Base-by-base conservation (phyloP, 805 yeast species). In the Ogataea trehalophila region DNA sequence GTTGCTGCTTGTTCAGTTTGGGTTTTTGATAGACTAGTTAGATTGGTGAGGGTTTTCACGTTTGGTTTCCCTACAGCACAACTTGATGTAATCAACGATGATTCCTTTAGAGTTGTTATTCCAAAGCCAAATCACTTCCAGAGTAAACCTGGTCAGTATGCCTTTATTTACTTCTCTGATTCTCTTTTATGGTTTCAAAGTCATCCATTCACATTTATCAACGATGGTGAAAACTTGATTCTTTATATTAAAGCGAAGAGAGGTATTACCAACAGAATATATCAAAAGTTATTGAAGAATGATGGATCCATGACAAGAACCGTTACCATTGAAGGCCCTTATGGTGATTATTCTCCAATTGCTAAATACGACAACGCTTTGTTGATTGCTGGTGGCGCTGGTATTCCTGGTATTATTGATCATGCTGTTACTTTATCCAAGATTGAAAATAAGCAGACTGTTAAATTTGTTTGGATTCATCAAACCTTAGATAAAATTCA, bases 381-480 rank as follows among this genome's bases (percentile, higher is more conserved):
- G 5, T 71, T 82, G 41, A 49, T 84, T 22, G 84, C 89, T 6
- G 90, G 88, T 39, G 92, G 92, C 18, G 75, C 77, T 42, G 92
- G 92, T 41, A 70, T 82, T 42, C 83, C 91, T 0, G 85, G 80
- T 20, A 65, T 74, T 22, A 63, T 67, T 41, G 69, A 72, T 17
- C 74, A 73, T 53, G 73, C 71, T 1, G 13, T 39, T 1, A 40
- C 45, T 3, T 46, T 58, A 15, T 72, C 71, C 4, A 56, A 59
- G 31, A 62, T 53, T 35, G 52, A 53, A 15, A 36, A 51, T 33
- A n/a, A 16, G 16, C 60, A 62, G 17, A 48, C 45, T 6, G 64
- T 72, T 31, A 74, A 76, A 47, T 70, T 85, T 48, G 58, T 76
- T 26, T 87, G 95, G 95, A 71, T 78, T 6, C 66, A 83, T 5